These are phyloP conservation scores for Phytophthora cryptogea DNA, from an alignment of 352 stramenopile species.

Conservation along the genomic window DNA sequence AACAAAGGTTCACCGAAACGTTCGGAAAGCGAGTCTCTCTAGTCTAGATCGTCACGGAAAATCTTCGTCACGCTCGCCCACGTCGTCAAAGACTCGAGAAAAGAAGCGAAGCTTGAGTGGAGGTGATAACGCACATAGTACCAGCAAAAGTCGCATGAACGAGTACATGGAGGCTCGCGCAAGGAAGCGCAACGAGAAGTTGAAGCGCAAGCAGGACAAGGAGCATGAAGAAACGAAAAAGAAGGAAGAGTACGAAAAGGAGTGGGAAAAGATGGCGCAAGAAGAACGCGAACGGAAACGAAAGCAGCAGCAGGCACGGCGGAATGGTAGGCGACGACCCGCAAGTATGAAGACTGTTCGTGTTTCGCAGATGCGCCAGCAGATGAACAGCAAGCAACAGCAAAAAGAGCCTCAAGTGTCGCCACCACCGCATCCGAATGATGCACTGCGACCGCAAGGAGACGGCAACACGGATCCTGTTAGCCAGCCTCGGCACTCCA, in stretches of 20 bases:
- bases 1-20: constrained; percentile 26
- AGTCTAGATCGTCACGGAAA: constrained; percentile 24
- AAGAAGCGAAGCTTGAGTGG: constrained; percentile 47
- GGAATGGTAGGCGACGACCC: constrained; percentile 66
- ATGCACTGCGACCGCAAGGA: constrained; percentile 23
- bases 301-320: constrained; percentile 77
- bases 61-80: constrained; percentile 38
- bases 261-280: constrained; percentile 89
- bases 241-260: constrained; percentile 86
- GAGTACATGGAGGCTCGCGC: constrained; percentile 87
- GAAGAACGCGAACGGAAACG: constrained; percentile 83
- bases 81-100: constrained; percentile 42
- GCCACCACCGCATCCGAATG: constrained; percentile 20
- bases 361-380: constrained; percentile 84
- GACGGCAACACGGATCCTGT: constrained; percentile 42
- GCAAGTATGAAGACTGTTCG: constrained; percentile 84
- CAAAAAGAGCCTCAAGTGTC: constrained; percentile 42
- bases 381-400: constrained; percentile 76
- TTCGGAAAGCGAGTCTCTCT: constrained; percentile 32
- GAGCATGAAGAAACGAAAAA: constrained; percentile 77
- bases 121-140: constrained; percentile 33
- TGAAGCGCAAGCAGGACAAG: constrained; percentile 75
- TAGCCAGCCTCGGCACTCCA: constrained; percentile 32
- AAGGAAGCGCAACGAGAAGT: constrained; percentile 78
- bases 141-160: constrained; percentile 85